A percentile compares a stretch with the other conserved stretches of the same genome.
phyloP scores from a whole-genome alignment of 345 rosid species.

The Moricandia moricandioides region DNA sequence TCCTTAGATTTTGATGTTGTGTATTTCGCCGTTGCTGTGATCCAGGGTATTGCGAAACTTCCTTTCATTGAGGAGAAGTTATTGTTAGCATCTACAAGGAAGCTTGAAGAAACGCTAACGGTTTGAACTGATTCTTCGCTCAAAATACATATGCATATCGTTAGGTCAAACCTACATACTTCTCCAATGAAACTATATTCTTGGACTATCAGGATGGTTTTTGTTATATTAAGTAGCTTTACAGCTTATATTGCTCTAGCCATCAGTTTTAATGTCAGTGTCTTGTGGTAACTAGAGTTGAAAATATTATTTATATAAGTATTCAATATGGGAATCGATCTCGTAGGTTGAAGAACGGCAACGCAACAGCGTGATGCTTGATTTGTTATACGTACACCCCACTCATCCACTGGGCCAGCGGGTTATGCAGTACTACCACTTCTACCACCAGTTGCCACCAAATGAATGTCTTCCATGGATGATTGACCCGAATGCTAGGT shows the following conservation, averaged over 20 bases:
- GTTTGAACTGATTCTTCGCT: conserved; percentile 43
- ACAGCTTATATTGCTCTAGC: conserved; percentile 6
- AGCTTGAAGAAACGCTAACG: conserved; percentile 76
- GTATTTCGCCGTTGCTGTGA: conserved; percentile 27
- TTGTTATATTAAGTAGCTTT: conserved; percentile 3
- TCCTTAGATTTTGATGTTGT: conserved; percentile 15
- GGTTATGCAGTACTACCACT: conserved; percentile 45
- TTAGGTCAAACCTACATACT: neutral
- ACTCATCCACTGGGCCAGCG: conserved; percentile 64
- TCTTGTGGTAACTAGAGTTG: conserved; percentile 1
- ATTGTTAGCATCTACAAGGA: conserved; percentile 77
- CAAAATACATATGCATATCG: conserved; percentile 2
- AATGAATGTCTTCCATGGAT: conserved; percentile 43
- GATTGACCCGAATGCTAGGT: conserved; percentile 72
- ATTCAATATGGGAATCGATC: conserved; percentile 14
- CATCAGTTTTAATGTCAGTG: neutral
- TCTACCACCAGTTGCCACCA: conserved; percentile 30
- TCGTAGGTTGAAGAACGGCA: conserved; percentile 70
- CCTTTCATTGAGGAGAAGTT: conserved; percentile 87
- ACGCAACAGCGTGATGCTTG: conserved; percentile 86
- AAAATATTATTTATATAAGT: neutral
- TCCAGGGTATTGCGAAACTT: conserved; percentile 88
- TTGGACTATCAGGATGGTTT: neutral
- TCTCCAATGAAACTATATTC: conserved; percentile 5
- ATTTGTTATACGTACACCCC: conserved; percentile 70